Evolutionary conservation across 2,329 filamentous ascomycete genomes (phyloP).

Genomic region (Fusarium odoratissimum): DNA sequence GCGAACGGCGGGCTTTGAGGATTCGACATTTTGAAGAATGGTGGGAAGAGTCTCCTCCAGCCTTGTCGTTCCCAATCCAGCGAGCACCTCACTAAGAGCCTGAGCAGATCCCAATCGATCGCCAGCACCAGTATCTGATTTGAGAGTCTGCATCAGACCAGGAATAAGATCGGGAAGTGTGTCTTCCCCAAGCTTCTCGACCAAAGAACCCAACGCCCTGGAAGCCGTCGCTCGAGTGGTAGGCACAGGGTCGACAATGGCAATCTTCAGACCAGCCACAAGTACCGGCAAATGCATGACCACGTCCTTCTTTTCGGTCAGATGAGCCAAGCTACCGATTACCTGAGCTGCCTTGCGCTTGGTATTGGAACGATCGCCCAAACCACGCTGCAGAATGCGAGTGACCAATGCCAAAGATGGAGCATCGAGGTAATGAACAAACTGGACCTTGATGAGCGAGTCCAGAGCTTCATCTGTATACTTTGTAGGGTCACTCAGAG

Average conservation of each 20-base stretch:
- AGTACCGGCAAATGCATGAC: slow-evolving; percentile 90
- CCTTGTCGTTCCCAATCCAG: slow-evolving; percentile 89
- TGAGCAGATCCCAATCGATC: slow-evolving; percentile 96
- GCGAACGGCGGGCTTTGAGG: slow-evolving; percentile 87
- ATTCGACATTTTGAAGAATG: slow-evolving; percentile 95
- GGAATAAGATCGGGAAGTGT: slow-evolving; percentile 96
- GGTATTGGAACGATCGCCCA: slow-evolving; percentile 90
- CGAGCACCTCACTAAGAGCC: slow-evolving; percentile 94
- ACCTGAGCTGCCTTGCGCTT: slow-evolving; percentile 98
- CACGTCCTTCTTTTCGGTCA: slow-evolving; percentile 96
- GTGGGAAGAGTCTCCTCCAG: slow-evolving; percentile 96
- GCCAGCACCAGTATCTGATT: slow-evolving; percentile 95
- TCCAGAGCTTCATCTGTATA: slow-evolving; percentile 96
- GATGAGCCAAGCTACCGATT: slow-evolving; percentile 95
- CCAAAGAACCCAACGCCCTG: slow-evolving; percentile 93
- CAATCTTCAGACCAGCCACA: slow-evolving; percentile 87
- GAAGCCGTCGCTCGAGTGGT: slow-evolving; percentile 96
- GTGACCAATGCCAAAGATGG: slow-evolving; percentile 95
- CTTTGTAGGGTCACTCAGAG: slow-evolving; percentile 95
- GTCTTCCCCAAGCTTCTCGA: slow-evolving; percentile 98
- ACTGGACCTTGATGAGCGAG: slow-evolving; percentile 95
- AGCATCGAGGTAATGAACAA: slow-evolving; percentile 97
- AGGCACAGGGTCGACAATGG: slow-evolving; percentile 94
- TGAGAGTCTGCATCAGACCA: slow-evolving; percentile 96
- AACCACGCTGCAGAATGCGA: slow-evolving; percentile 91